phyloP scores from a whole-genome alignment of 2,329 filamentous ascomycete genomes.

The Penicillium sp. region DNA sequence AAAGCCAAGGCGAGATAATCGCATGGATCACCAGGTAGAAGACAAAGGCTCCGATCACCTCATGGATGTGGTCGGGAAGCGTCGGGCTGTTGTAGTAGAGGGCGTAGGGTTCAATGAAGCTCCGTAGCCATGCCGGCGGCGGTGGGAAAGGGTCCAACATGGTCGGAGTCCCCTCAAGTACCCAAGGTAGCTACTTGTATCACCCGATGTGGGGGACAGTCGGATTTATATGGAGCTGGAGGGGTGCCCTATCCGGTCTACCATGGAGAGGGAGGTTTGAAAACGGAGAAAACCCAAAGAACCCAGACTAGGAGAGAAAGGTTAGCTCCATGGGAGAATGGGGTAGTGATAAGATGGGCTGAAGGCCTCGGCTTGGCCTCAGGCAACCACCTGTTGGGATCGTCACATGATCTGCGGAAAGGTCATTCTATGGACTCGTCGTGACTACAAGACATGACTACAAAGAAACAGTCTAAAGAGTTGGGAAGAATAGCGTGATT shows the following conservation, averaged over 20 bases:
- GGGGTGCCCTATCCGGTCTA: slow-evolving; percentile 9
- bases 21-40: slow-evolving; percentile 60
- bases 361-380: slow-evolving; percentile 19
- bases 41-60: slow-evolving; percentile 57
- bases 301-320: slow-evolving; percentile 1
- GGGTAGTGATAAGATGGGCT: slow-evolving; percentile 4
- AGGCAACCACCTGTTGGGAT: slow-evolving; percentile 21
- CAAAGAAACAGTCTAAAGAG: not conserved
- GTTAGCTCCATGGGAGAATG: not conserved
- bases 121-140: slow-evolving; percentile 55
- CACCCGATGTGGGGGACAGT: slow-evolving; percentile 20
- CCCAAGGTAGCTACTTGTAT: slow-evolving; percentile 8
- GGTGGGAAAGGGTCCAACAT: slow-evolving; percentile 51
- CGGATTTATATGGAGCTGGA: slow-evolving; percentile 11
- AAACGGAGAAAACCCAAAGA: slow-evolving; percentile 2
- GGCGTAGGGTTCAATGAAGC: slow-evolving; percentile 53
- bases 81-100: slow-evolving; percentile 55
- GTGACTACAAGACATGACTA: too few species aligned
- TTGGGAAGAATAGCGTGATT: not conserved
- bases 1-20: slow-evolving; percentile 58
- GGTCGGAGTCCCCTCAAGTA: slow-evolving; percentile 16
- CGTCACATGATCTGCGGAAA: slow-evolving; percentile 21
- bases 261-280: slow-evolving; percentile 14
- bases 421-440: too few species aligned
- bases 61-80: slow-evolving; percentile 63